phyloP scores from a whole-genome alignment of 352 stramenopile species.

The Phytophthora agathidicida region DNA sequence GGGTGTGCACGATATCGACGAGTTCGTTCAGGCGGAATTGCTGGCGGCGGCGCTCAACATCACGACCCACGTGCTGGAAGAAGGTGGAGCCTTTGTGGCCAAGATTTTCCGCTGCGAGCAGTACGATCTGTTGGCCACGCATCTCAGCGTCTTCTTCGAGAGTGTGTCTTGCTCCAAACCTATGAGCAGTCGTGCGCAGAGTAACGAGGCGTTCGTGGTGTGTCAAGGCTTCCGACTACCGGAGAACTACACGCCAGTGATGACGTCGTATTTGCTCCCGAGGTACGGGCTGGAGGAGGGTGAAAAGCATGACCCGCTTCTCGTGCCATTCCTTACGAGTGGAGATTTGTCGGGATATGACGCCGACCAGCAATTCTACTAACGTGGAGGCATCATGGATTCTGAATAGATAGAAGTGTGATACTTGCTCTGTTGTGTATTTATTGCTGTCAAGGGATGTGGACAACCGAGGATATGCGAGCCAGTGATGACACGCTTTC shows the following conservation, averaged over 20 bases:
- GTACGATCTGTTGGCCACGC: conserved; percentile 95
- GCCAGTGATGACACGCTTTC: conserved; percentile 49
- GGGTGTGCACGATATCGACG: conserved; percentile 99
- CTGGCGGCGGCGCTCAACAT: conserved; percentile 98
- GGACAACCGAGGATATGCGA: conserved; percentile 47
- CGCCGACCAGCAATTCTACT: conserved; percentile 57
- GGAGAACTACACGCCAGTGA: conserved; percentile 80
- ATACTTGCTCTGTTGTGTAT: conserved; percentile 3
- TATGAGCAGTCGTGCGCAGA: conserved; percentile 95
- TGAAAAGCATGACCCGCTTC: conserved; percentile 58
- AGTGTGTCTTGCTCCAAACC: conserved; percentile 97
- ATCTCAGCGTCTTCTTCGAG: conserved; percentile 96
- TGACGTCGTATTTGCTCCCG: conserved; percentile 82
- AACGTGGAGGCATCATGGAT: conserved; percentile 1
- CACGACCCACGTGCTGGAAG: conserved; percentile 94
- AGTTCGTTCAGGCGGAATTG: conserved; percentile 97
- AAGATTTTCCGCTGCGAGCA: conserved; percentile 99
- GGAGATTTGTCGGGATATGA: conserved; percentile 95
- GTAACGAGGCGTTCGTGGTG: conserved; percentile 97
- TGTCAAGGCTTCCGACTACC: conserved; percentile 93
- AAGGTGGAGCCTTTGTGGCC: conserved; percentile 97
- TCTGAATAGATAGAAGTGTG: conserved; percentile 24
- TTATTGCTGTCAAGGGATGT: conserved; percentile 26
- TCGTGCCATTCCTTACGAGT: conserved; percentile 93
- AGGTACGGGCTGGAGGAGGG: conserved; percentile 57